Evolutionary conservation across 176 grass and related monocot genomes (phyloP), one percentile per base, ranked within the genome.

Genomic region (Hyparrhenia diplandra): DNA sequence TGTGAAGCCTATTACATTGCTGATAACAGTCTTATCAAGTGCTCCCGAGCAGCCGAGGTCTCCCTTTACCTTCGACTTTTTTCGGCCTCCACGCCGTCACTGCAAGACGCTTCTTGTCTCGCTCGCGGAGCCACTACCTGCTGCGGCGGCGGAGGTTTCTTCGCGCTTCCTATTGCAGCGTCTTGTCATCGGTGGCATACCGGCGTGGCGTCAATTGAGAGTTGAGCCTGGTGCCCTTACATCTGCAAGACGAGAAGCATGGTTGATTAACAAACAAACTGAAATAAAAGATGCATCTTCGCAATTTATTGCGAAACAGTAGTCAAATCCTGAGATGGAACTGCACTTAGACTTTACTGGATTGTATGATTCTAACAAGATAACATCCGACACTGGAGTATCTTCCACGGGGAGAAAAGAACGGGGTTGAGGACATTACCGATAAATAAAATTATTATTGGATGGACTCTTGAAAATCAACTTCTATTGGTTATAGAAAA

Each of bases 321-420:
- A 73, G n/a, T 17, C 2, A 18, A 16, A 64, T 73, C 2, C 13
- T 37, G 58, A 17, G 10, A 14, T 39, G 0, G 46, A 64, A 14
- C 14, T 40, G 24, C 13, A 59, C 13, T 46, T 16, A 45, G 13
- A 14, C 13, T 45, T 87, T 73, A 96, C 85, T 1, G 88, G 85
- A 35, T 90, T 81, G 13, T 92, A 90, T 17, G 93, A 92, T 73
- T 90, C 68, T 11, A 73, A 84, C 12, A 92, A 52, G 40, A 97
- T 87, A 13, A 97, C 55, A 27, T 85, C 90, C 11, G 41, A 1
- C 41, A 43, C 41, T 1, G 40, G 40, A 43, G 10, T n/a, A n/a
- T 43, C 41, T 43, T 43, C 43, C 43, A 14, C 13, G 12, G 43
- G 43, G 13, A 46, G 43, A 46, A 47, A 47, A 47, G 45, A 13